Evolutionary conservation across 179 eudicot species (phyloP).

Genomic region (Beta macrorhiza): DNA sequence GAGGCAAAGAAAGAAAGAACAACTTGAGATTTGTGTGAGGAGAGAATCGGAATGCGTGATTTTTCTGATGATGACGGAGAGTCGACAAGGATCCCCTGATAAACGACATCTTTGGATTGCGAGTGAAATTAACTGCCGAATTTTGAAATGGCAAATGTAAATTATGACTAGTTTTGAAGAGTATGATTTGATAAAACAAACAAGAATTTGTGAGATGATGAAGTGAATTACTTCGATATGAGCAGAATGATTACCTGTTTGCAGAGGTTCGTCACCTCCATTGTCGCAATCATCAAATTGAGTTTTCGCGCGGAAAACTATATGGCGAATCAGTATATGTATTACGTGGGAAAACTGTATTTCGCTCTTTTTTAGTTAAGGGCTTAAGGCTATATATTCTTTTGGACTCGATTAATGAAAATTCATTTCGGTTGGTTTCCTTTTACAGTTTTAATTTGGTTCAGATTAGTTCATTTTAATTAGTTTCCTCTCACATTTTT

Average conservation of each 20-base stretch:
- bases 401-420: too few relatives aligned
- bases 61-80: conserved; percentile 47
- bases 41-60: conserved; percentile 30
- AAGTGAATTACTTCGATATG: background rate
- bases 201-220: background rate
- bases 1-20: background rate
- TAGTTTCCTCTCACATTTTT: too few relatives aligned
- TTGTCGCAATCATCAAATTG: conserved; percentile 18
- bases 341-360: too few relatives aligned
- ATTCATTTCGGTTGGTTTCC: too few relatives aligned
- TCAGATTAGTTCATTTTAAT: too few relatives aligned
- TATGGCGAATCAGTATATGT: background rate
- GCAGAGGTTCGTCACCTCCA: conserved; percentile 53
- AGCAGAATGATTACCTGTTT: conserved; percentile 31
- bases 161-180: background rate
- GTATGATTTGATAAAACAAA: background rate
- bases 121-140: conserved; percentile 50
- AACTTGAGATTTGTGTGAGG: conserved; percentile 51
- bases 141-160: background rate
- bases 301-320: background rate
- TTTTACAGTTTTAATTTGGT: too few relatives aligned
- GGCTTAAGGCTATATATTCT: too few relatives aligned
- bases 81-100: conserved; percentile 51
- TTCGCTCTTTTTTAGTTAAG: too few relatives aligned
- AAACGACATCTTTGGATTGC: conserved; percentile 64